Conservation (phyloP, 352 stramenopile species). For the Pythium sukuiense region DNA sequence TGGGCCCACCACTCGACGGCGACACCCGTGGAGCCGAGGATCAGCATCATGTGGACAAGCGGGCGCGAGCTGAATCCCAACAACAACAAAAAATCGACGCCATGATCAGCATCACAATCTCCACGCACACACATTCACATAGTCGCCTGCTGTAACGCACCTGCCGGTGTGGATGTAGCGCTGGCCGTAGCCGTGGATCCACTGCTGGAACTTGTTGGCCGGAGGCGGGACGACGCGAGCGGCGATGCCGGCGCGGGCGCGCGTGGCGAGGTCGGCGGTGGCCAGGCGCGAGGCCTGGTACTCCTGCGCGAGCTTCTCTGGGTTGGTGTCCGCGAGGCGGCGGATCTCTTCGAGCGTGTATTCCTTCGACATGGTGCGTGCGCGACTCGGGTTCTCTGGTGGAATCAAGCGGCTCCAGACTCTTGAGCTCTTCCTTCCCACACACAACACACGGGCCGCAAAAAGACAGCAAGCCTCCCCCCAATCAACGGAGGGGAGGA, state of each 20-base stretch:
- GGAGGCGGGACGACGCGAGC: slow-evolving; percentile 53
- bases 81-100: slow-evolving; percentile 1
- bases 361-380: slow-evolving; percentile 55
- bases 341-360: slow-evolving; percentile 83
- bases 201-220: slow-evolving; percentile 61
- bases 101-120: not conserved
- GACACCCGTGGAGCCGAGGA: slow-evolving; percentile 53
- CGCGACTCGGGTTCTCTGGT: slow-evolving; percentile 15
- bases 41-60: slow-evolving; percentile 77
- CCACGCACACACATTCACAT: not conserved
- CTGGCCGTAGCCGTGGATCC: slow-evolving; percentile 71
- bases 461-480: slow-evolving; percentile 13
- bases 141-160: slow-evolving; percentile 13
- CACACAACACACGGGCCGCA: slow-evolving; percentile 4
- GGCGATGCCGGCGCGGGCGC: slow-evolving; percentile 62
- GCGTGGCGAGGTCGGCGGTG: slow-evolving; percentile 65
- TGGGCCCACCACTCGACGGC: slow-evolving; percentile 66
- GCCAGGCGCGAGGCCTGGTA: slow-evolving; percentile 64
- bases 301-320: slow-evolving; percentile 67
- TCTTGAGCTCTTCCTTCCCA: not conserved
- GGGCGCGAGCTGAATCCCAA: slow-evolving; percentile 47
- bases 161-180: slow-evolving; percentile 76
- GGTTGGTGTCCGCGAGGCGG: slow-evolving; percentile 69
- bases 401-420: slow-evolving; percentile 12
- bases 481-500: slow-evolving; percentile 24